phyloP scores from a whole-genome alignment of 2,329 filamentous ascomycete genomes.

The Aspergillus alliaceus region DNA sequence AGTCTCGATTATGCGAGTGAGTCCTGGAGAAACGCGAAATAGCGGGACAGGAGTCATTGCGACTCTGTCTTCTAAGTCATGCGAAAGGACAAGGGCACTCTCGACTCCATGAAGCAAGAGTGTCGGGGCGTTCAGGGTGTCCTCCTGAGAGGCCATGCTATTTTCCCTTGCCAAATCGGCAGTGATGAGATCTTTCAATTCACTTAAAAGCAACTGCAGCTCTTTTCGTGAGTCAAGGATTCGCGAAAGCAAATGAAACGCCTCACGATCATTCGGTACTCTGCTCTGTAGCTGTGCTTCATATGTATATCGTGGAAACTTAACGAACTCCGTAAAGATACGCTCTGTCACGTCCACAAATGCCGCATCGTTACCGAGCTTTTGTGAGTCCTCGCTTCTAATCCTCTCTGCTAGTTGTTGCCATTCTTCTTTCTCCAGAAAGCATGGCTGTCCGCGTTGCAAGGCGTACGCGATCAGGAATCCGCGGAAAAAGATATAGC shows the following conservation, averaged over 20 bases:
- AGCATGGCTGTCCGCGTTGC: conserved; percentile 34
- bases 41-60: not conserved
- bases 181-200: not conserved
- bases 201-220: not conserved
- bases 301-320: not conserved
- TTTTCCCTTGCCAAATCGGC: not conserved
- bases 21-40: not conserved
- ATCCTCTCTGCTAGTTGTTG: conserved; percentile 23
- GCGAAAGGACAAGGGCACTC: not conserved
- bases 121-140: not conserved
- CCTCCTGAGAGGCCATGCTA: not conserved
- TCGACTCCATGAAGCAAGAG: not conserved
- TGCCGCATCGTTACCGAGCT: not conserved
- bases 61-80: not conserved
- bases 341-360: not conserved
- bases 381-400: conserved; percentile 22
- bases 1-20: not conserved
- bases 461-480: conserved; percentile 38
- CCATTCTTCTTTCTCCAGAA: conserved; percentile 37
- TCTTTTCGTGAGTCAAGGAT: not conserved
- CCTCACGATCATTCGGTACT: too few species aligned
- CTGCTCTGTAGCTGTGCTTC: not conserved
- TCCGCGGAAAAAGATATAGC: conserved; percentile 39
- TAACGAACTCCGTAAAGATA: not conserved
- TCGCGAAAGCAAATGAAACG: not conserved